Evolutionary conservation across 2,329 filamentous ascomycete genomes (phyloP).

Genomic region (Bipolaris cookei): DNA sequence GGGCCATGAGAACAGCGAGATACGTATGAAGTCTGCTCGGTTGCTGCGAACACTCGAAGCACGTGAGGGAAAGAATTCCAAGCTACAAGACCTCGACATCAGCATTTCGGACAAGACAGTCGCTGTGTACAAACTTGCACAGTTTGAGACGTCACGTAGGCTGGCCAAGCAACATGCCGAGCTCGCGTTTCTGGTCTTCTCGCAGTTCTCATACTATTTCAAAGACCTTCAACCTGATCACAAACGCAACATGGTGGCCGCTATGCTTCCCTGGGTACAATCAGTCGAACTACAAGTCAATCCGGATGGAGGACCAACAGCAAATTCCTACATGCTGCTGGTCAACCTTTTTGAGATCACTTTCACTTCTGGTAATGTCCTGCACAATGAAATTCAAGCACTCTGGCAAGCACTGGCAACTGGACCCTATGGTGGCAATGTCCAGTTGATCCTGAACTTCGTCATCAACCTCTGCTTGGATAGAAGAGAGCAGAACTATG

Average conservation of each 20-base stretch:
- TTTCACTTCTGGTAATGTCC: slow-evolving; percentile 82
- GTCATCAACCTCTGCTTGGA: slow-evolving; percentile 94
- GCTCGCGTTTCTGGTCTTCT: slow-evolving; percentile 91
- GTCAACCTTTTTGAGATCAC: slow-evolving; percentile 97
- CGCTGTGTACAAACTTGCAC: slow-evolving; percentile 94
- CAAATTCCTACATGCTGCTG: slow-evolving; percentile 90
- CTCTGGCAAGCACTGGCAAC: slow-evolving; percentile 96
- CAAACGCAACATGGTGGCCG: slow-evolving; percentile 92
- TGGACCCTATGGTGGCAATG: slow-evolving; percentile 90
- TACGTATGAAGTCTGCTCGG: slow-evolving; percentile 84
- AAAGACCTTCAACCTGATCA: slow-evolving; percentile 81
- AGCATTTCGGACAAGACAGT: slow-evolving; percentile 98
- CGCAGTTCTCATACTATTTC: slow-evolving; percentile 93
- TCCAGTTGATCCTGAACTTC: slow-evolving; percentile 92
- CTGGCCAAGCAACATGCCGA: slow-evolving; percentile 88
- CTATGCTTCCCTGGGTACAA: slow-evolving; percentile 95
- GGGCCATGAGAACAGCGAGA: slow-evolving; percentile 87
- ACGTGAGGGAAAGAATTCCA: slow-evolving; percentile 81
- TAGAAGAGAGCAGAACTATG: slow-evolving; percentile 94
- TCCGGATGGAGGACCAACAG: slow-evolving; percentile 87
- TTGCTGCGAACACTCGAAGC: slow-evolving; percentile 83
- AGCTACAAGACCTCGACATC: slow-evolving; percentile 96
- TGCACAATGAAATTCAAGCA: slow-evolving; percentile 97
- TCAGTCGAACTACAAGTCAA: slow-evolving; percentile 91
- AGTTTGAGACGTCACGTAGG: slow-evolving; percentile 93